Base-by-base conservation (phyloP, 164 flowering plant species). In the Annona cherimola region DNA sequence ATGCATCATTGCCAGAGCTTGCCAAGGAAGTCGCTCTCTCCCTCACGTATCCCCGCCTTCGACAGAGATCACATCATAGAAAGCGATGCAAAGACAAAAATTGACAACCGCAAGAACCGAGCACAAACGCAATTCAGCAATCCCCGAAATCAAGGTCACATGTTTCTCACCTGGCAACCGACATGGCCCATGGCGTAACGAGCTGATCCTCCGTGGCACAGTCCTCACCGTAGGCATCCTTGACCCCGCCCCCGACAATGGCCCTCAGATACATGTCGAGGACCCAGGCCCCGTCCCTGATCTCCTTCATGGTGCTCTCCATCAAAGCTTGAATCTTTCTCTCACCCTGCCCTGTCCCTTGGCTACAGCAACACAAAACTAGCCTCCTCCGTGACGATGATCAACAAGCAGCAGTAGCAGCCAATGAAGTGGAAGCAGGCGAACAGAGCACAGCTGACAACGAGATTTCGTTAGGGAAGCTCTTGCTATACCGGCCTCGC, bases 171-270 rank as follows among this genome's bases (percentile, higher is more conserved):
- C 92, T 88, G 26, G 95, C 92, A 61, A 90, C 83, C 4, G 90
- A 83, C 73, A 80, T 46, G 45, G 91, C 82, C 96, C 96, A 90
- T 0, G 96, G 96, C 40, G 93, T 90, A 70, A 89, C 82, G 59
- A 79, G 83, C 70, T 83, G 91, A 44, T 89, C 91, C 79, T 86
- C 87, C 4, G 93, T 86, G 71, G 93, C 96, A 0, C 75, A 46
- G 76, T 90, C 96, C 80, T 89, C 96, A 35, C 91, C 93, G 76
- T 89, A 90, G 40, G 77, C 73, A 57, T 89, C 93, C 79, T 81
- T 80, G 44, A 88, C 91, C 45, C 96, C 93, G 45, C 92, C 93
- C 19, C 82, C 87, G 9, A 84, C 90, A 70, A 85, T 78, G 75
- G 88, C 74, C 66, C 78, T 80, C n/a, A 84, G 66, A 42, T 79